Percentiles rank a stretch among this genome's conserved stretches.
These are phyloP conservation scores for Aleurites moluccanus DNA, from an alignment of 441 rosid genomes.

Conservation along the genomic window DNA sequence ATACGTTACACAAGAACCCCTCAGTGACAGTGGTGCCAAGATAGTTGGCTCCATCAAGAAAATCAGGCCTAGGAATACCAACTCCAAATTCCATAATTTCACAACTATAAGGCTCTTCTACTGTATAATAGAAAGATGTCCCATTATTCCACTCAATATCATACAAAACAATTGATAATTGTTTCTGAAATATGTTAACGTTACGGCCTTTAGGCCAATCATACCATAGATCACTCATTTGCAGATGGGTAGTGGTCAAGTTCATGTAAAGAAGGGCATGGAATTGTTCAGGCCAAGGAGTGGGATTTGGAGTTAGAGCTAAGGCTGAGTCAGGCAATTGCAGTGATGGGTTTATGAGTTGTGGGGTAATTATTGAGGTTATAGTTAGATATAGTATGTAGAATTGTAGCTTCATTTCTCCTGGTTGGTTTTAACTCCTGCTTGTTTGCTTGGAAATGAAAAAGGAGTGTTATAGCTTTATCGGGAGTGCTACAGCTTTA, in stretches of 20 bases:
- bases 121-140: constrained; percentile 38
- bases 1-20: constrained; percentile 45
- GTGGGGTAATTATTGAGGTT: too few species aligned
- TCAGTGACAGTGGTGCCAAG: constrained; percentile 36
- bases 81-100: constrained; percentile 27
- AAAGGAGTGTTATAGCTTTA: too few species aligned
- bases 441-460: too few species aligned
- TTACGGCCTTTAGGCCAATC: constrained; percentile 48
- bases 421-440: too few species aligned
- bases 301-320: constrained; percentile 24
- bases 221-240: constrained; percentile 36
- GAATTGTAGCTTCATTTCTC: too few species aligned
- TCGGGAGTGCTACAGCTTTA: too few species aligned
- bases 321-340: not conserved
- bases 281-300: constrained; percentile 49
- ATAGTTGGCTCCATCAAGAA: constrained; percentile 44
- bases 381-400: too few species aligned
- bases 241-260: constrained; percentile 25
- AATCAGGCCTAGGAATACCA: constrained; percentile 50
- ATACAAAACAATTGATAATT: constrained; percentile 30
- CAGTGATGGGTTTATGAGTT: too few species aligned
- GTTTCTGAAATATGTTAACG: constrained; percentile 38
- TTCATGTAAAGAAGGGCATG: constrained; percentile 42
- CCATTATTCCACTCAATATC: constrained; percentile 49
- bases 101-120: constrained; percentile 24